phyloP scores from a whole-genome alignment of 305 asterid species.

The Fraxinus albicans region DNA sequence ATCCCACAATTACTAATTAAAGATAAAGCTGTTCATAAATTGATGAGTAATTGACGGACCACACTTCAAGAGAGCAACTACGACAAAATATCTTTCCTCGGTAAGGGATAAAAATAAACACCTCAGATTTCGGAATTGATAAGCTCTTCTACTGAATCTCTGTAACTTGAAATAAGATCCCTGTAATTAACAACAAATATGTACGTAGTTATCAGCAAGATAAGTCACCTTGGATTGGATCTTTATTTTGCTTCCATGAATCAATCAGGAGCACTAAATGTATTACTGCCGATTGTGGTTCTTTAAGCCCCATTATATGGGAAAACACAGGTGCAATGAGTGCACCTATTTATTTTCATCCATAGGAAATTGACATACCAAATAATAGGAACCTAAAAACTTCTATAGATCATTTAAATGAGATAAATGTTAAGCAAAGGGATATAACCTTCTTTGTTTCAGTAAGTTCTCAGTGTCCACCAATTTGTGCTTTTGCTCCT shows the following conservation, averaged over 20 bases:
- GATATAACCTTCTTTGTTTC: conserved; percentile 63
- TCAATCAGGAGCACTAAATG: conserved; percentile 13
- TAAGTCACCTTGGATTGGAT: background rate
- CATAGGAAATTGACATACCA: background rate
- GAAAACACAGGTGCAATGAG: background rate
- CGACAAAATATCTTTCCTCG: background rate
- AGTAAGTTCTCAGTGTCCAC: conserved; percentile 60
- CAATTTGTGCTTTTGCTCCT: conserved; percentile 66
- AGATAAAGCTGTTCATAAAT: background rate
- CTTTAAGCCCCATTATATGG: background rate
- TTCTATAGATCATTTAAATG: background rate
- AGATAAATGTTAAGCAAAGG: background rate
- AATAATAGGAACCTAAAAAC: background rate
- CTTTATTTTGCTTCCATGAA: background rate
- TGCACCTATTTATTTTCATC: background rate
- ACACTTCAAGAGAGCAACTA: conserved; percentile 8
- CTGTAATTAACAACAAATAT: conserved; percentile 43
- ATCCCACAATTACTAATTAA: background rate
- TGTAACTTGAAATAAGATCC: conserved; percentile 64
- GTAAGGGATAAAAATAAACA: background rate
- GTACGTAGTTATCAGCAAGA: conserved; percentile 8
- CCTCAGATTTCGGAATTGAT: conserved; percentile 52
- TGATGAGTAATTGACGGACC: background rate
- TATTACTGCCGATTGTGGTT: background rate
- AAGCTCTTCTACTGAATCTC: conserved; percentile 67